These are phyloP conservation scores for Malus hybrid DNA, from an alignment of 331 rosid genomes.

Conservation along the genomic window DNA sequence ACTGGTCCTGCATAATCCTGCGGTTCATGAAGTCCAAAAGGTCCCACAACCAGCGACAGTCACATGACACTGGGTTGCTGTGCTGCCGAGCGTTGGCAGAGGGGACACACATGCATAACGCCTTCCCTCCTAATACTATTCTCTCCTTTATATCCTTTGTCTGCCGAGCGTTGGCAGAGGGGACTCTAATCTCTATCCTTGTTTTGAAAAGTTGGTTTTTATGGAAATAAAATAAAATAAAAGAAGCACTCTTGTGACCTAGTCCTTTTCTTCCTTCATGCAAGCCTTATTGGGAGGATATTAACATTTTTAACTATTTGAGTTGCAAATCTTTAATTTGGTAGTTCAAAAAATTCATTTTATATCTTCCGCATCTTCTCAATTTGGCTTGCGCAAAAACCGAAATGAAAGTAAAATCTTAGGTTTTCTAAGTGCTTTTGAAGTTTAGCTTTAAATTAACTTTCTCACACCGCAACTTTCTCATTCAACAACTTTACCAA, in stretches of 20 bases:
- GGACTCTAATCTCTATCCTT: not conserved
- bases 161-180: not conserved
- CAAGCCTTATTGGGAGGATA: not conserved
- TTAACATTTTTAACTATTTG: not conserved
- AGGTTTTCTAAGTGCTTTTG: not conserved
- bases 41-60: constrained; percentile 7
- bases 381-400: too few species aligned
- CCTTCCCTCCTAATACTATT: not conserved
- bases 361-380: too few species aligned
- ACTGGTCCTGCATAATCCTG: not conserved
- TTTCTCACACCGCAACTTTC: not conserved
- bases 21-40: not conserved
- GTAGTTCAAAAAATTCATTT: too few species aligned
- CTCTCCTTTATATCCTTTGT: too few species aligned
- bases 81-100: not conserved
- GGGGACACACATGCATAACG: constrained; percentile 14
- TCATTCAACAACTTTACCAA: not conserved
- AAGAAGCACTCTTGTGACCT: not conserved
- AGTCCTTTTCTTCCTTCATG: not conserved
- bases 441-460: too few species aligned
- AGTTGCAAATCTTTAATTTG: not conserved
- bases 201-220: not conserved
- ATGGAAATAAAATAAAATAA: not conserved
- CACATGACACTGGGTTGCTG: constrained; percentile 11
- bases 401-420: not conserved